A percentile compares a stretch with the other conserved stretches of the same genome.
Evolutionary conservation across 495 filamentous ascomycete species (phyloP).

Genomic region (Penicillium manginii): DNA sequence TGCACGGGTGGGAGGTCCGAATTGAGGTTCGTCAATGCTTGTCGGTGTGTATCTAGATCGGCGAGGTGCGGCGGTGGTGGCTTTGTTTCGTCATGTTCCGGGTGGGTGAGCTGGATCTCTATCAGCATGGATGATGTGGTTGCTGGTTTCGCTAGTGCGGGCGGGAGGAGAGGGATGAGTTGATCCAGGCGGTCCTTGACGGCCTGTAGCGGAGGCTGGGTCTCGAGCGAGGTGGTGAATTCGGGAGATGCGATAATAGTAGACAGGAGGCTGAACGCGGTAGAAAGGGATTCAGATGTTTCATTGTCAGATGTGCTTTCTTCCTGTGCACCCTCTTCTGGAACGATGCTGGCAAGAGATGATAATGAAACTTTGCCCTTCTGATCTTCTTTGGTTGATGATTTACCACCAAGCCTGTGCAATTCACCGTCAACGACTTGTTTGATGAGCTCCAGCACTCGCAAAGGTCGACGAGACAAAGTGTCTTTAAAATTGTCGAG

Average conservation of each 20-base stretch:
- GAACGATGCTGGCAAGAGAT: constrained; percentile 42
- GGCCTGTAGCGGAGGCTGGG: constrained; percentile 43
- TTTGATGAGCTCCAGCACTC: constrained; percentile 64
- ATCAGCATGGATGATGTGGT: constrained; percentile 60
- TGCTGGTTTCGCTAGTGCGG: constrained; percentile 40
- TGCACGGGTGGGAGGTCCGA: constrained; percentile 77
- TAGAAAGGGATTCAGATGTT: constrained; percentile 50
- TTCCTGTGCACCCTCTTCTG: constrained; percentile 19
- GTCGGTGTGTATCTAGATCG: constrained; percentile 70
- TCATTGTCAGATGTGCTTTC: constrained; percentile 45
- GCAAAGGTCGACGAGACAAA: constrained; percentile 63
- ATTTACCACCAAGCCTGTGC: constrained; percentile 14
- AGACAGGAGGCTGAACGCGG: constrained; percentile 69
- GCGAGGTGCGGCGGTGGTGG: constrained; percentile 50
- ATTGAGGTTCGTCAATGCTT: constrained; percentile 74
- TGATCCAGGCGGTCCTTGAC: constrained; percentile 58
- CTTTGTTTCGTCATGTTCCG: constrained; percentile 50
- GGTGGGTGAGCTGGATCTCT: constrained; percentile 59
- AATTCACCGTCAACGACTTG: constrained; percentile 56
- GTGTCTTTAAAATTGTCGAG: constrained; percentile 68
- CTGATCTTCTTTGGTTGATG: constrained; percentile 5
- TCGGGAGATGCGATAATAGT: constrained; percentile 66
- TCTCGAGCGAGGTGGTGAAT: constrained; percentile 56
- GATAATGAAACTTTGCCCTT: constrained; percentile 38
- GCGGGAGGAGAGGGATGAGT: constrained; percentile 41